phyloP scores from a whole-genome alignment of 768 basidiomycete genomes.

The Amanita polypyramis region DNA sequence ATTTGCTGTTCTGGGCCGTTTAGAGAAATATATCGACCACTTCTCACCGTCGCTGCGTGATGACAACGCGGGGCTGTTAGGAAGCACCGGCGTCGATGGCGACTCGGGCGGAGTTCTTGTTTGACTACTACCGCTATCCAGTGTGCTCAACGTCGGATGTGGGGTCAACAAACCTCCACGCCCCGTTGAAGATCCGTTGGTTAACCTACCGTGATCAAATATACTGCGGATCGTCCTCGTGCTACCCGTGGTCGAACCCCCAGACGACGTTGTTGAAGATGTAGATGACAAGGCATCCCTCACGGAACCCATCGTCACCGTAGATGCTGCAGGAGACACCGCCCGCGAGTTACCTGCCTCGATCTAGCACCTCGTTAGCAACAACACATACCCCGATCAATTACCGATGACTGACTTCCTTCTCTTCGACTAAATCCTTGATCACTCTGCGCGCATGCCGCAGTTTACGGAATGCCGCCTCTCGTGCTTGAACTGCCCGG shows the following conservation, averaged over 20 bases:
- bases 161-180: not conserved
- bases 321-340: constrained; percentile 12
- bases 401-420: constrained; percentile 16
- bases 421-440: constrained; percentile 30
- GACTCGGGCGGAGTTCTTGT: not conserved
- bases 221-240: not conserved
- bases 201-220: not conserved
- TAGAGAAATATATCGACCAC: not conserved
- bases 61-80: not conserved
- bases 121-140: not conserved
- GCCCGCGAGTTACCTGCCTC: not conserved
- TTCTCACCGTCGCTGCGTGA: constrained; percentile 1
- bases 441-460: constrained; percentile 30
- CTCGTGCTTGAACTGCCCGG: constrained; percentile 22
- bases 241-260: not conserved
- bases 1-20: not conserved
- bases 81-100: not conserved
- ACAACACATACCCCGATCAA: not conserved
- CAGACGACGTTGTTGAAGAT: not conserved
- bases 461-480: constrained; percentile 22
- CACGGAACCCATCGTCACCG: not conserved
- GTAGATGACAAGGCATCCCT: not conserved
- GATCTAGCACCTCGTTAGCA: not conserved
- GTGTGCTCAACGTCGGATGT: not conserved
- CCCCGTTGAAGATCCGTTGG: not conserved